Evolutionary conservation across 306 rosid genomes (phyloP), one percentile per base, ranked within the genome.

Genomic region (Pterocarpus santalinus): DNA sequence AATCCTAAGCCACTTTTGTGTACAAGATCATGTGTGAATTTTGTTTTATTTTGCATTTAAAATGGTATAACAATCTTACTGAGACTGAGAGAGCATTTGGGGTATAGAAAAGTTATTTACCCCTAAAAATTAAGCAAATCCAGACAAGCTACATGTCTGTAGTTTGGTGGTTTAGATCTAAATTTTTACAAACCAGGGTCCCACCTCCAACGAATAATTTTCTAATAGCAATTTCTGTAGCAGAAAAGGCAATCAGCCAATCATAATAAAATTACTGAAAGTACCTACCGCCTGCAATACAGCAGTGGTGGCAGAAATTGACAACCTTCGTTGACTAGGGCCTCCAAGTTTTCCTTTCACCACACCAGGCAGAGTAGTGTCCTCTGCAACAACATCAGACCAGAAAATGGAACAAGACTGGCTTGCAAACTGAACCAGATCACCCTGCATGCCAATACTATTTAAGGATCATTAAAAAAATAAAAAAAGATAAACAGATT

Each of bases 301-400:
- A 39, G 83, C 76, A 41, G 94, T 79, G 53, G 97, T 81, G 84
- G 87, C 86, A 61, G 91, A 88, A 79, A 90, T 85, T 78, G 97
- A 85, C 80, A 95, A 80, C 78, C 99, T 91, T 56, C 99, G 92
- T 83, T 92, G 99, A 86, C 99, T 93, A 38, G 97, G 99, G 64
- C 99, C 99, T 82, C 99, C 99, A 65, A 95, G 99, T 76, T 87
- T 95, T 77, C 99, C 99, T 82, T 80, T 95, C 52, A 95, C 97
- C 32, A 95, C 86, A 84, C 95, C 84, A 58, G 99, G 97, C 33
- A 95, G 89, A 72, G 71, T 41, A 49, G 82, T 62, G 63, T 85
- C 94, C 51, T 87, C 94, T 65, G 11, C 65, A 73, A 34, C 81
- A 81, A 65, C 55, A 66, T 70, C 75, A 79, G 89, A 85, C 88